Evolutionary conservation across 345 rosid genomes (phyloP), one percentile per base, ranked within the genome.

Genomic region (Eucalyptus sp.): DNA sequence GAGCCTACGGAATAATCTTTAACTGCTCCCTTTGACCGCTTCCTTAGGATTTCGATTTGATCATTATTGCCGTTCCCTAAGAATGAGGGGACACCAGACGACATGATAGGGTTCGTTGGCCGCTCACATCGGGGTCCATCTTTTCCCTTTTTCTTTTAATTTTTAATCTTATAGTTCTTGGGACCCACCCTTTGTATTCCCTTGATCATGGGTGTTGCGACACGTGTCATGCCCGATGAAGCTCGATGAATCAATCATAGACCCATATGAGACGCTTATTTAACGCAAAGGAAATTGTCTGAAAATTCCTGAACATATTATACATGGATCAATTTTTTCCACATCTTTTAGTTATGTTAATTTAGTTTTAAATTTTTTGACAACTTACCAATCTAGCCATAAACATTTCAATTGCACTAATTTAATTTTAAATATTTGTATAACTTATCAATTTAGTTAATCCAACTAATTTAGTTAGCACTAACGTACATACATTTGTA

Each of bases 361-460:
- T 22, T 56, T 56, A 24, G 5, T 56, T 56, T 56, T 56, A 56
- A 56, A 56, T 0, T 2, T 24, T 56, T 56, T 10, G 29, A 24
- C 1, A 22, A 56, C 0, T 56, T 56, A 1, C 0, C 1, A 56
- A 56, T 56, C 0, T 56, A 9, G 6, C 0, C 29, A 4, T 56
- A 4, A 56, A 24, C 1, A 3, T 56, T 56, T 56, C 3, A 9
- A 56, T 24, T 56, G 5, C 24, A 1, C 1, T 3, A 24, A 22
- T 24, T 56, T 56, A 56, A 56, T 56, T 56, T 4, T 10, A 56
- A 56, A 56, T 1, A 9, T 56, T 24, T 24, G 24, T 0, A 24
- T 0, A 22, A 56, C 9, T 56, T 2, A 2, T 56, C 6, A 56
- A 56, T 10, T 56, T 56, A 56, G 62, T 56, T 56, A 22, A 22